These are phyloP conservation scores for Polychaeton citri DNA, from an alignment of 2,329 filamentous ascomycete genomes.

Conservation along the genomic window DNA sequence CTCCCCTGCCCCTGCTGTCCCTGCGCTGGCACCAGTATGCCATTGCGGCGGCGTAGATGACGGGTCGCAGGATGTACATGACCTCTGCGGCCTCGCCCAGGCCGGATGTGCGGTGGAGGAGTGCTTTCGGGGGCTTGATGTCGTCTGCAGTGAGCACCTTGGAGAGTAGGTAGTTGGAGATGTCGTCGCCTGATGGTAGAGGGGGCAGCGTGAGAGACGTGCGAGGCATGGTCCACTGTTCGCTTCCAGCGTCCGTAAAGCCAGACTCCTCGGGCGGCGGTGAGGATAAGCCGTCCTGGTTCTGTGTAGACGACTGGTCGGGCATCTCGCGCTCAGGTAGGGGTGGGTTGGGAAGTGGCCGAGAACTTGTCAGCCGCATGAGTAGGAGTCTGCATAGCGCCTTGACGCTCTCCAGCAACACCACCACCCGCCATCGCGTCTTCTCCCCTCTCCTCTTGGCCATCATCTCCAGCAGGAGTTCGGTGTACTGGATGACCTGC, in stretches of 20 bases:
- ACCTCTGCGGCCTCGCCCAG: constrained; percentile 76
- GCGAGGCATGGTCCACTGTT: constrained; percentile 78
- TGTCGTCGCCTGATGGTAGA: constrained; percentile 67
- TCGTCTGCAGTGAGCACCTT: constrained; percentile 92
- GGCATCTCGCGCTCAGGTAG: constrained; percentile 71
- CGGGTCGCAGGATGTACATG: constrained; percentile 80
- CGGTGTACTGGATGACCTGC: constrained; percentile 86
- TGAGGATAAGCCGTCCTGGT: constrained; percentile 17
- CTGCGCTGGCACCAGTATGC: constrained; percentile 44
- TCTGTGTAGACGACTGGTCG: constrained; percentile 26
- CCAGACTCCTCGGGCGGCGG: constrained; percentile 26
- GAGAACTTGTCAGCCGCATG: constrained; percentile 66
- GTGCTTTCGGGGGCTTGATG: constrained; percentile 77
- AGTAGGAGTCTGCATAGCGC: constrained; percentile 71
- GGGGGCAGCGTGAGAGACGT: constrained; percentile 77
- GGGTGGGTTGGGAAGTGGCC: constrained; percentile 70
- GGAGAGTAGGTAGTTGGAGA: constrained; percentile 73
- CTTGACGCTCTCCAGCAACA: constrained; percentile 75
- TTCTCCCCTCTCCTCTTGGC: constrained; percentile 75
- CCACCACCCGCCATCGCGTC: constrained; percentile 72
- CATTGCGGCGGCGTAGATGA: constrained; percentile 75
- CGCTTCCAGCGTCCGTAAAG: constrained; percentile 25
- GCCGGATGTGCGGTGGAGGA: constrained; percentile 63
- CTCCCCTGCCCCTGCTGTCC: constrained; percentile 55
- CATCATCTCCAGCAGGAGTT: constrained; percentile 94